Evolutionary conservation across 2,329 filamentous ascomycete species (phyloP), one percentile per base, ranked within the genome.

Genomic region (Aspergillus sclerotialis): DNA sequence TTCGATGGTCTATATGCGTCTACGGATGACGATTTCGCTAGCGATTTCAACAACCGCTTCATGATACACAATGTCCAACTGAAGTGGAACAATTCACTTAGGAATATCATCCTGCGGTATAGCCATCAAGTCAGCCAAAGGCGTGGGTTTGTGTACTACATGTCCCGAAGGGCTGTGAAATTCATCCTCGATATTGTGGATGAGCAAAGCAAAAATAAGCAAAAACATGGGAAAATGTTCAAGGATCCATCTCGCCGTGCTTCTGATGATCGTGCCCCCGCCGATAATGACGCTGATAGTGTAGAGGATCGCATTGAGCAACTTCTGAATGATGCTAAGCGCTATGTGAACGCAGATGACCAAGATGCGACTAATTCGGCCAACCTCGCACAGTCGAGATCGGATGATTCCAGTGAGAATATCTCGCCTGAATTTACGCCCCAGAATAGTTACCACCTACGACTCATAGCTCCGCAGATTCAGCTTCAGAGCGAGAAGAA

Each of bases 401-500:
- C 61, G n/a, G 61, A 63, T 27, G 60, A 86, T 48, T 67, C 84
- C 13, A 77, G 76, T 3, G 74, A 83, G 23, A 83, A 89, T 41
- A 88, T 98, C 46, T 80, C 88, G 0, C 76, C 84, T 13, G 89
- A 94, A 38, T 98, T 94, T 51, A 82, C 81, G 9, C 79, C 92
- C 1, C 86, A 94, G 53, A 95, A 92, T 57, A 90, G 84, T 48
- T 99, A 95, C 59, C 87, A 96, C 52, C 77, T 98, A 42, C 84
- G 89, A 24, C 75, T 99, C 26, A 95, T 98, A 50, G 92, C 90
- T 5, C 92, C 92, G 10, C 92, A 99, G 58, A 95, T 99, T 39
- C 92, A 99, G 58, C 73, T 99, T 28, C 90, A 98, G 56, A 96
- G 92, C 58, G 92, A 98, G 55, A 96, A 95, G 71, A 96, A 98